Evolutionary conservation across 345 rosid species (phyloP).

Genomic region (Melaleuca quinquenervia): DNA sequence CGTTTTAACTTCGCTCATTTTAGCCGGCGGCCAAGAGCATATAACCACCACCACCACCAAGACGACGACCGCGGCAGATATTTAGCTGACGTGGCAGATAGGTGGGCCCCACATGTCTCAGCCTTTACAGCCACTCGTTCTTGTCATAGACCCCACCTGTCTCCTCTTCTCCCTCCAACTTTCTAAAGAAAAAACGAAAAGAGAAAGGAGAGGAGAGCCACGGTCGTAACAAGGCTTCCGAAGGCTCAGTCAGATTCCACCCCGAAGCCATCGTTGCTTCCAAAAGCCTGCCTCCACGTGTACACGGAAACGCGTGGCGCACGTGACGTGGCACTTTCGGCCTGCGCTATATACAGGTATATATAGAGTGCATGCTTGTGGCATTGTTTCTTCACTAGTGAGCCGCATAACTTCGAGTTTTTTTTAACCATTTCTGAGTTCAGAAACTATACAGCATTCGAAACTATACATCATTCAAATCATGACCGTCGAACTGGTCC

Average conservation of each 20-base stretch:
- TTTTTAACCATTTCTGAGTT: background rate
- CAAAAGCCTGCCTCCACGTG: background rate
- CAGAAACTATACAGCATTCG: background rate
- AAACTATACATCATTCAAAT: background rate
- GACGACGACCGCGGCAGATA: background rate
- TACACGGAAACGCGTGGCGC: background rate
- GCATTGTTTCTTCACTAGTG: background rate
- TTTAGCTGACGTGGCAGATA: slow-evolving; percentile 40
- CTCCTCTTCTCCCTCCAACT: slow-evolving; percentile 5
- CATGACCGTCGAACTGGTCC: slow-evolving; percentile 51
- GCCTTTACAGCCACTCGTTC: slow-evolving; percentile 19
- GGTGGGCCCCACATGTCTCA: slow-evolving; percentile 55
- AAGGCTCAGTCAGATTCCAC: background rate
- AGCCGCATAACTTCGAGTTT: background rate
- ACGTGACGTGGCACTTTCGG: background rate
- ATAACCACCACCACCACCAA: background rate
- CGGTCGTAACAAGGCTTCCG: background rate
- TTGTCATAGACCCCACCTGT: slow-evolving; percentile 26
- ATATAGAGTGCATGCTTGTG: background rate
- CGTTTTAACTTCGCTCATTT: background rate
- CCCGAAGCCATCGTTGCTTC: background rate
- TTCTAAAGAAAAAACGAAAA: background rate
- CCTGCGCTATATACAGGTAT: background rate
- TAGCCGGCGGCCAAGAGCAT: background rate
- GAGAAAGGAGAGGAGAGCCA: background rate